Evolutionary conservation across 1,284 basidiomycete genomes (phyloP).

Genomic region (Trichosporon sp.): DNA sequence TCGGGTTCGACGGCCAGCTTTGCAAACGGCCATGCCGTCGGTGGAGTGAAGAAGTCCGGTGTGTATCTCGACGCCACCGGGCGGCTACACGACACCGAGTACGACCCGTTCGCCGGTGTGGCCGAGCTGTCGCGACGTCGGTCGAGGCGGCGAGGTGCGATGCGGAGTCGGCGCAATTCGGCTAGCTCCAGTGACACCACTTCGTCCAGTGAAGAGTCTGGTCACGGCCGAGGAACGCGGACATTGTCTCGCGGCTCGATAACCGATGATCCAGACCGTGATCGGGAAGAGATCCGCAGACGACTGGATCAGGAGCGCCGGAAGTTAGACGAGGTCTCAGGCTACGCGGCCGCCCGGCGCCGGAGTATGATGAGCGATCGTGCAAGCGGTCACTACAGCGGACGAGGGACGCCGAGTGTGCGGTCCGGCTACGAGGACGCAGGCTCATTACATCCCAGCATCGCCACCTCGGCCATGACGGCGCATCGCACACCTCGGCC

Average conservation of each 20-base stretch:
- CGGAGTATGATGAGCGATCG: constrained; percentile 38
- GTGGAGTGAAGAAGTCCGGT: constrained; percentile 15
- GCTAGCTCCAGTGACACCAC: constrained; percentile 10
- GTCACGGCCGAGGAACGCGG: not conserved
- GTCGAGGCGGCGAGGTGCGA: constrained; percentile 37
- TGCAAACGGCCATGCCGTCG: not conserved
- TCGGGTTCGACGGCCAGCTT: constrained; percentile 10
- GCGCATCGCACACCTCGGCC: not conserved
- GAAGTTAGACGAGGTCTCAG: constrained; percentile 38
- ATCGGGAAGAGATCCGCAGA: constrained; percentile 34
- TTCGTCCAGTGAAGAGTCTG: constrained; percentile 6
- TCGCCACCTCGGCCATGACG: not conserved
- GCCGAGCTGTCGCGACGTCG: constrained; percentile 38
- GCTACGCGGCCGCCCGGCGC: constrained; percentile 34
- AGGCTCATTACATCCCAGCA: not conserved
- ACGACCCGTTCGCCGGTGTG: constrained; percentile 46
- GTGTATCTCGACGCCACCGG: constrained; percentile 45
- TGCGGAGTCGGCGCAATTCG: constrained; percentile 26
- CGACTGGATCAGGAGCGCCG: constrained; percentile 38
- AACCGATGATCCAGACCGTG: constrained; percentile 5
- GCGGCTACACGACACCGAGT: constrained; percentile 46
- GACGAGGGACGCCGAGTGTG: constrained; percentile 30
- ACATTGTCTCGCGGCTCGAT: not conserved
- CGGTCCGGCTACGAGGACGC: constrained; percentile 14
- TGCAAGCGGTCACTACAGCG: constrained; percentile 20